Evolutionary conservation across 106 monocot genomes (phyloP), one percentile per base, ranked within the genome.

Genomic region (Triglochin maritima): DNA sequence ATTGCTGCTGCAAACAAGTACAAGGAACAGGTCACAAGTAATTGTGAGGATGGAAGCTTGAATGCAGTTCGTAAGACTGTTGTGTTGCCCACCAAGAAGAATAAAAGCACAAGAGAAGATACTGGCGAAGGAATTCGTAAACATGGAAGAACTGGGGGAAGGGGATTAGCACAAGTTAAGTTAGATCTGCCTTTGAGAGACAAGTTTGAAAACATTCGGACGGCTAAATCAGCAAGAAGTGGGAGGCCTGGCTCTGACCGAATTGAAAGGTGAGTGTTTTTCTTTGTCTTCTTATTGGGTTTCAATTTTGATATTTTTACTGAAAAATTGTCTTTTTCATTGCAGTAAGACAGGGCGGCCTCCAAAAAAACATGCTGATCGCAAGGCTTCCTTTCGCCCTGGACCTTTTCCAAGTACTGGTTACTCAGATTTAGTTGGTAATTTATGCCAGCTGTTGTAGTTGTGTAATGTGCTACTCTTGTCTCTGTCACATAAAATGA

Each of bases 301-400:
- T 52, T 46, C 44, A 9, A 41, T 7, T 12, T 13, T 9, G 8
- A 11, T 50, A 17, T 64, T n/a, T 58, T 41, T 48, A 15, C 44
- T 54, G 46, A 7, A 5, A 50, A 62, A 48, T 62, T 41, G 61
- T 64, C 64, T 65, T 60, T 64, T 57, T 50, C 4, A 49, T 17
- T 76, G 69, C 82, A 91, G 88, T 75, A 86, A 82, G 70, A 51
- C 83, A 59, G 88, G 91, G 4, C 85, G 88, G 29, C 85, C 90
- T 61, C 80, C 86, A 41, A 91, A 96, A 61, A 95, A 95, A 71
- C 63, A 49, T 47, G 81, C 88, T 62, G 88, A 98, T 59, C 84
- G 86, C 62, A 91, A 98, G 72, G 47, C 71, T 75, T 76, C 57
- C 69, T 49, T 47, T 74, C 91, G 88, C 59, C 78, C 81, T 59